Percentiles rank a stretch among this genome's conserved stretches.
phyloP scores from a whole-genome alignment of 352 stramenopile genomes.

The Albugo laibachii region DNA sequence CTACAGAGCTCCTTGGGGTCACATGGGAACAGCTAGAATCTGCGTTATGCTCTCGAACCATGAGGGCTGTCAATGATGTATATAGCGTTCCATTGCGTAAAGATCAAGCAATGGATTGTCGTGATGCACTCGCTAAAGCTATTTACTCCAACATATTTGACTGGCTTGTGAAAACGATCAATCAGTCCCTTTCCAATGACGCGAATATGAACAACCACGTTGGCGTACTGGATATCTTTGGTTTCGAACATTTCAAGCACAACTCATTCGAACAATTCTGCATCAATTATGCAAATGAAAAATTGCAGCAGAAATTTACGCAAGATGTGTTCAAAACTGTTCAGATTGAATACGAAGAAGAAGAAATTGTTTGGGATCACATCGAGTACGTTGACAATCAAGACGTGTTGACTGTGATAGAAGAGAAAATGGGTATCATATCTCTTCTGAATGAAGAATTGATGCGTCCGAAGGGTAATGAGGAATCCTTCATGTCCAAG shows the following conservation, averaged over 20 bases:
- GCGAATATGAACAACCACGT: slow-evolving; percentile 55
- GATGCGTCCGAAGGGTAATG: slow-evolving; percentile 70
- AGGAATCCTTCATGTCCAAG: slow-evolving; percentile 75
- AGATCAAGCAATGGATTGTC: slow-evolving; percentile 54
- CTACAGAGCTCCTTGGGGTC: slow-evolving; percentile 79
- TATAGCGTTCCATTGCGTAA: slow-evolving; percentile 27
- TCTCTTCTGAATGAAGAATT: slow-evolving; percentile 82
- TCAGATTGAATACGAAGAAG: slow-evolving; percentile 92
- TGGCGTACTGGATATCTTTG: slow-evolving; percentile 84
- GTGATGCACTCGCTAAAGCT: slow-evolving; percentile 85
- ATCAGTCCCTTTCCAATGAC: slow-evolving; percentile 82
- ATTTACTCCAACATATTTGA: slow-evolving; percentile 88
- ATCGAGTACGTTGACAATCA: slow-evolving; percentile 85
- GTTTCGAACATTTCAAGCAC: slow-evolving; percentile 93
- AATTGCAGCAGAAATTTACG: slow-evolving; percentile 77
- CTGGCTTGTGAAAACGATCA: slow-evolving; percentile 81
- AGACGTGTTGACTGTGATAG: slow-evolving; percentile 72
- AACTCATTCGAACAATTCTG: slow-evolving; percentile 84
- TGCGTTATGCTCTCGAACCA: slow-evolving; percentile 81
- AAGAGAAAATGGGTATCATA: slow-evolving; percentile 78
- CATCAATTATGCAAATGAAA: slow-evolving; percentile 82
- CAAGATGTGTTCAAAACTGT: slow-evolving; percentile 82
- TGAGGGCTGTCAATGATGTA: slow-evolving; percentile 44
- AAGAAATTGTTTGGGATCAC: slow-evolving; percentile 81
- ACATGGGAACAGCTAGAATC: slow-evolving; percentile 78